Evolutionary conservation across 2,329 filamentous ascomycete genomes (phyloP).

Genomic region (Ilyonectria mors-panacis): DNA sequence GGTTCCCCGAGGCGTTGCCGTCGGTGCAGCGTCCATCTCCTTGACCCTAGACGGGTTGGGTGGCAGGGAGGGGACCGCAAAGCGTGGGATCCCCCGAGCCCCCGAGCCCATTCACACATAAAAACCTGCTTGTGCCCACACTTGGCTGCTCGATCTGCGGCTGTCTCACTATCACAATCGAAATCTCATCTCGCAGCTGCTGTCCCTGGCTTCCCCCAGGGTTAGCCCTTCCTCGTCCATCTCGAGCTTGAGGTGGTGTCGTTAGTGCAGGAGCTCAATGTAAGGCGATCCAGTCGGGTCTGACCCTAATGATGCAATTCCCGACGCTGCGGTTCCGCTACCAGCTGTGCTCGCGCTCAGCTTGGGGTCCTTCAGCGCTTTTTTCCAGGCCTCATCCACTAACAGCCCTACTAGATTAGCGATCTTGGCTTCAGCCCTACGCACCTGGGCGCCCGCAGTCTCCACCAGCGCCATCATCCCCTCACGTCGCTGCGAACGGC

Average conservation of each 20-base stretch:
- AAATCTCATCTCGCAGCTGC: not conserved
- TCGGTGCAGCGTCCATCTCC: not conserved
- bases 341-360: not conserved
- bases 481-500: not conserved
- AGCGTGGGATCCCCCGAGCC: too few relatives aligned
- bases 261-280: constrained; percentile 17
- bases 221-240: constrained; percentile 1
- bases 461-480: not conserved
- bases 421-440: constrained; percentile 3
- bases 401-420: constrained; percentile 31
- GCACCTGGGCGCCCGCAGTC: not conserved
- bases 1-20: not conserved
- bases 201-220: not conserved
- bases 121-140: constrained; percentile 22
- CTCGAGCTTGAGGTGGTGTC: constrained; percentile 11
- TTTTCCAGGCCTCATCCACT: constrained; percentile 9
- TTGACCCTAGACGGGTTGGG: not conserved
- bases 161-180: not conserved
- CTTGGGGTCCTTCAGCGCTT: constrained; percentile 5
- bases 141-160: constrained; percentile 3
- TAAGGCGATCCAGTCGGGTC: constrained; percentile 13
- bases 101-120: not conserved
- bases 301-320: constrained; percentile 16
- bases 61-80: too few relatives aligned
- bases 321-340: not conserved